Evolutionary conservation across 129 eudicot species (phyloP).

Genomic region (Artemisia annua): DNA sequence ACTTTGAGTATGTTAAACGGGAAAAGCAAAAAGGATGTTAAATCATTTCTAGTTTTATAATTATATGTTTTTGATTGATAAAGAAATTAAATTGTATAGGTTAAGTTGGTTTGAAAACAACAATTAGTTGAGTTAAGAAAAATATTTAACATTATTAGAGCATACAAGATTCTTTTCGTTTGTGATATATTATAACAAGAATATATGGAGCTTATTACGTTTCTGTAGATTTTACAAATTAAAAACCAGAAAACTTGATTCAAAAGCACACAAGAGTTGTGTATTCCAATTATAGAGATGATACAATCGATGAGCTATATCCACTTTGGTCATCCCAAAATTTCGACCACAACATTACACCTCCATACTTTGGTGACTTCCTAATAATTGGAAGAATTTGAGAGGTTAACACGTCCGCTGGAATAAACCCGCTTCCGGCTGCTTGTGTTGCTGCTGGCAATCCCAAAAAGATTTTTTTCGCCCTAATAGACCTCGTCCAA

Average conservation of each 20-base stretch:
- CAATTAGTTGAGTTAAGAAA: not conserved
- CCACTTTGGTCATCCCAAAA: constrained; percentile 62
- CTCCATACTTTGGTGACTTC: constrained; percentile 66
- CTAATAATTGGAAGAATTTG: constrained; percentile 56
- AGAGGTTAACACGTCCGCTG: constrained; percentile 43
- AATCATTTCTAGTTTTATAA: not conserved
- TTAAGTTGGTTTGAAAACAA: not conserved
- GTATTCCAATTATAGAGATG: constrained; percentile 29
- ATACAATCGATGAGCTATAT: constrained; percentile 50
- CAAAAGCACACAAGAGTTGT: constrained; percentile 13
- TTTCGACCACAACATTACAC: constrained; percentile 79
- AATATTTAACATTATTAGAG: not conserved
- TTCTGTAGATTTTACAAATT: not conserved
- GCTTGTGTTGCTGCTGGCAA: constrained; percentile 75
- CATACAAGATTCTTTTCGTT: not conserved
- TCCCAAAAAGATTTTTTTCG: constrained; percentile 56
- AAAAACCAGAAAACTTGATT: not conserved
- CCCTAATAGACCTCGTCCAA: constrained; percentile 46
- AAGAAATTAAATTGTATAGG: too few relatives aligned
- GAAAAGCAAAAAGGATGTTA: not conserved
- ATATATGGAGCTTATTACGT: not conserved
- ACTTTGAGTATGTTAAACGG: not conserved
- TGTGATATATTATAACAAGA: not conserved
- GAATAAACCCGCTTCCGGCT: constrained; percentile 75
- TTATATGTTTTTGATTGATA: not conserved